These are phyloP conservation scores for Aspergillus sp. DNA, from an alignment of 2,329 filamentous ascomycete species.

Conservation along the genomic window DNA sequence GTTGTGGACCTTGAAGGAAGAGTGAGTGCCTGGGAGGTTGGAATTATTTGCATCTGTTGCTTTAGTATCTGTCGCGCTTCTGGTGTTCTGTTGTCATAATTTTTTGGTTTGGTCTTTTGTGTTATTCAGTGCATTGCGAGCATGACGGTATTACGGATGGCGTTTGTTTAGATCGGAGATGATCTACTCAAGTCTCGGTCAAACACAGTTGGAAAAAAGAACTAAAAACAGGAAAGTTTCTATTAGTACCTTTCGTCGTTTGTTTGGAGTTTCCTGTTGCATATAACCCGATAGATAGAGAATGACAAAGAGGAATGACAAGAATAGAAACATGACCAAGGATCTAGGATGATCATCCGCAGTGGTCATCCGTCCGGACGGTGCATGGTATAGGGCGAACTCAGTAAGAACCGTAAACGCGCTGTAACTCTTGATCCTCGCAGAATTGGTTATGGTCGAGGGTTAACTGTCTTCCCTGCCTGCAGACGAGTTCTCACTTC, in stretches of 20 bases:
- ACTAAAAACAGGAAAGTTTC: background rate
- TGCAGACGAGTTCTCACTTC: too few species aligned
- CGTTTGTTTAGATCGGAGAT: background rate
- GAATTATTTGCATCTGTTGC: background rate
- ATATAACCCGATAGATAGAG: too few species aligned
- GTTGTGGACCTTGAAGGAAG: constrained; percentile 37
- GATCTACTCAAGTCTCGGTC: background rate
- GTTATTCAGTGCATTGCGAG: background rate
- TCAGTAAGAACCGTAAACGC: too few species aligned
- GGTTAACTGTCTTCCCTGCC: too few species aligned
- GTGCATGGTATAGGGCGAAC: too few species aligned
- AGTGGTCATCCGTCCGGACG: background rate
- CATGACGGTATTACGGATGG: background rate
- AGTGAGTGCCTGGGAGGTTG: constrained; percentile 11
- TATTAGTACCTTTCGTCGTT: background rate
- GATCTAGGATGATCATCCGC: background rate
- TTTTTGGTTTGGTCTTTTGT: background rate
- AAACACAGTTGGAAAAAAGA: background rate
- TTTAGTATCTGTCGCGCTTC: background rate
- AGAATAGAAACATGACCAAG: background rate
- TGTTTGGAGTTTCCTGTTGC: background rate
- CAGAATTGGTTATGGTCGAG: too few species aligned
- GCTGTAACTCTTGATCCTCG: too few species aligned
- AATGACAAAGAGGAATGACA: background rate
- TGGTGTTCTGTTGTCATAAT: background rate